Evolutionary conservation across 305 asterid genomes (phyloP).

Genomic region (Solanum hybrid): DNA sequence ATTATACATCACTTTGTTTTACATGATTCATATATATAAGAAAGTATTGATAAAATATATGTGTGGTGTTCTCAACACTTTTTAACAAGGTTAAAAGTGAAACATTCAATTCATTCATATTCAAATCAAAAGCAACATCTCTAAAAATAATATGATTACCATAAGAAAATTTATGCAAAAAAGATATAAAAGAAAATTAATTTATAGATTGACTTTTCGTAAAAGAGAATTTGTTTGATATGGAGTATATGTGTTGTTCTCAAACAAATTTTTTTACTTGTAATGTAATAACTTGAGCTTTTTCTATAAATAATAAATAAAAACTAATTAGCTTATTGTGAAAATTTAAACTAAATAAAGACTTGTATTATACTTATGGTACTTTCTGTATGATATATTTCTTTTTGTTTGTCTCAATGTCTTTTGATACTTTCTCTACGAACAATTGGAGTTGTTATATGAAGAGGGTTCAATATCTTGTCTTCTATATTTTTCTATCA

Average conservation of each 20-base stretch:
- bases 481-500: background rate
- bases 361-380: background rate
- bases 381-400: background rate
- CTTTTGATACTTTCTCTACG: background rate
- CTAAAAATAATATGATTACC: background rate
- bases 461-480: background rate
- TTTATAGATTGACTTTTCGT: background rate
- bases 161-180: background rate
- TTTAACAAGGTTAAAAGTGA: background rate
- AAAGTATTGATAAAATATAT: background rate
- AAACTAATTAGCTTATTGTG: background rate
- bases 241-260: background rate
- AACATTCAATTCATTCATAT: no score
- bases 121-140: background rate
- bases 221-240: background rate
- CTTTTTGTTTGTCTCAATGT: background rate
- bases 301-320: background rate
- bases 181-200: no score
- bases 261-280: background rate
- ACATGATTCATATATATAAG: background rate
- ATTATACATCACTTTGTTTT: background rate
- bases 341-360: no score
- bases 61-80: background rate
- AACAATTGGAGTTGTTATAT: no score
- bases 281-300: background rate